Percentiles rank a stretch among this genome's conserved stretches.
Conservation (phyloP, 306 rosid genomes). For the Senna siamea region DNA sequence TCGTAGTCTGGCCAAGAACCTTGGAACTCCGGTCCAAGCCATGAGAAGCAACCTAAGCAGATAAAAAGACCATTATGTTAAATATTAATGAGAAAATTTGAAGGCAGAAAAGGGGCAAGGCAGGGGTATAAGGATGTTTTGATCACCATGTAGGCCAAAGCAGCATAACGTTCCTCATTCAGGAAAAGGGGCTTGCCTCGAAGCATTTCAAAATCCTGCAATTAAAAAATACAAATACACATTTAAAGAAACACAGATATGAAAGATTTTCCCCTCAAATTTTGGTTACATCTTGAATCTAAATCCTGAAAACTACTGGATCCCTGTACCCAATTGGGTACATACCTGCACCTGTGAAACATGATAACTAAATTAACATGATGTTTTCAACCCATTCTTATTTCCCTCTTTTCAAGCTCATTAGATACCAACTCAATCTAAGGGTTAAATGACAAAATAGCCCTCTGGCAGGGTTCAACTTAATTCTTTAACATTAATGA, state of each 20-base stretch:
- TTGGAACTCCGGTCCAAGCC: conserved; percentile 95
- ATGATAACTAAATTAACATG: no score
- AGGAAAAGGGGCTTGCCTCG: conserved; percentile 94
- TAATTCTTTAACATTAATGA: conserved; percentile 8
- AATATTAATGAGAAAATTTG: conserved; percentile 18
- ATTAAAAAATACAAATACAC: conserved; percentile 23
- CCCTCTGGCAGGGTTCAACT: conserved; percentile 2
- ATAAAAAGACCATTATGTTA: conserved; percentile 13
- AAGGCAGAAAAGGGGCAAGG: neutral
- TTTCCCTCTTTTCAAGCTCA: neutral
- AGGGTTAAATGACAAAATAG: neutral
- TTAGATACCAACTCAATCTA: conserved; percentile 11
- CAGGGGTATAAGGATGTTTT: conserved; percentile 1
- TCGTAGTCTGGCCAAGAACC: conserved; percentile 97
- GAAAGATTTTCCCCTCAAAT: conserved; percentile 19
- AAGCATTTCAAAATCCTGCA: conserved; percentile 77
- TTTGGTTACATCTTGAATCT: conserved; percentile 19
- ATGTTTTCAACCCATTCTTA: neutral
- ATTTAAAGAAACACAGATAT: conserved; percentile 7
- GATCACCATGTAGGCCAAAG: conserved; percentile 81
- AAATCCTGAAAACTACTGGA: neutral
- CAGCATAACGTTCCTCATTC: conserved; percentile 93
- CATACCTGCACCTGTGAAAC: no score
- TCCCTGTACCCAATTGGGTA: no score
- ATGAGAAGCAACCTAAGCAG: conserved; percentile 89